These are phyloP conservation scores for Phaseolus lunatus DNA, from an alignment of 306 rosid genomes.

Conservation along the genomic window DNA sequence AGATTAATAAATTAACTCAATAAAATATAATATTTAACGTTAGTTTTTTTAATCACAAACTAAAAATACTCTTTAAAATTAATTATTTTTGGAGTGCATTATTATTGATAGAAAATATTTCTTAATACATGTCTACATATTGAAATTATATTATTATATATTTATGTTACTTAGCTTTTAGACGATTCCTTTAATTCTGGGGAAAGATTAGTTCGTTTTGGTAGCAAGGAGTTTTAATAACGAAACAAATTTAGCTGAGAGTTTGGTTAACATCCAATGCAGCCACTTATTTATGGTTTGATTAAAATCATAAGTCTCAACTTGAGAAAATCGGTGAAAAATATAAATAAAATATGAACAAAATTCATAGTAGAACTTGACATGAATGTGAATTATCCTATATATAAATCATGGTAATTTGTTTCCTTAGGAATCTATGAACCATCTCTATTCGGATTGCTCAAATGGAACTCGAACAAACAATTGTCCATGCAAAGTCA, in stretches of 20 bases:
- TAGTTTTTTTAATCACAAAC: too few species aligned
- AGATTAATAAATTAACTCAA: too few species aligned
- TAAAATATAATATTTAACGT: too few species aligned
- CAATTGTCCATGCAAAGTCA: conserved; percentile 95
- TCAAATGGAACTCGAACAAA: conserved; percentile 96
- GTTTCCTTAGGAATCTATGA: conserved; percentile 10
- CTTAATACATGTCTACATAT: too few species aligned
- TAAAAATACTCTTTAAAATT: too few species aligned
- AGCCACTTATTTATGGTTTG: neutral
- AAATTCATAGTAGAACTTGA: conserved; percentile 7
- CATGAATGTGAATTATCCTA: conserved; percentile 34
- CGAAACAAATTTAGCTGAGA: neutral
- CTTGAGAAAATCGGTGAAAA: conserved; percentile 28
- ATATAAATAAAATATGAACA: neutral
- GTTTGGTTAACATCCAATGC: neutral
- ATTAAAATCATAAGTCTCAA: conserved; percentile 12
- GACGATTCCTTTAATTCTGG: neutral
- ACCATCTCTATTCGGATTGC: conserved; percentile 62
- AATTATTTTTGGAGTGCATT: too few species aligned
- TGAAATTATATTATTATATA: too few species aligned
- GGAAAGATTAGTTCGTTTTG: neutral
- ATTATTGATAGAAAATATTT: too few species aligned
- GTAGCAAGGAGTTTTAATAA: neutral
- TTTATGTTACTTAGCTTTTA: too few species aligned
- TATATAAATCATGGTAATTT: conserved; percentile 23